A percentile compares a stretch with the other conserved stretches of the same genome.
Evolutionary conservation across 768 basidiomycete genomes (phyloP).

Genomic region (Cantharellus anzutake): DNA sequence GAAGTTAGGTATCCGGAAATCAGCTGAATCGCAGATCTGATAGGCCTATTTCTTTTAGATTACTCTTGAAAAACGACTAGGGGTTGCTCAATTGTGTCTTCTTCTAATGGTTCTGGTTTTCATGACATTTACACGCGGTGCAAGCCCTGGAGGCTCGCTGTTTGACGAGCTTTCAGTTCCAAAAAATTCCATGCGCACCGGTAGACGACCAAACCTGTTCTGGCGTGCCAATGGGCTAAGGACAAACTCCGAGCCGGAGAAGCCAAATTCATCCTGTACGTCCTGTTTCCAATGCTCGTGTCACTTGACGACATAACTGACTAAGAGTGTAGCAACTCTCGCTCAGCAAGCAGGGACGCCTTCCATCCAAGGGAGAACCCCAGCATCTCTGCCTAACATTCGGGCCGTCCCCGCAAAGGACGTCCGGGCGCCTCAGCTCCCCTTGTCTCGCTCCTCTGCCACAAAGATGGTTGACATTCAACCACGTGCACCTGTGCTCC

Average conservation of each 20-base stretch:
- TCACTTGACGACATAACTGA: no score
- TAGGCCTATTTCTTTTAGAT: conserved; percentile 28
- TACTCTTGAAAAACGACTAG: conserved; percentile 70
- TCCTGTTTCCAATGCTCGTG: neutral
- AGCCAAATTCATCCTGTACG: neutral
- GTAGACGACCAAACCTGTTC: neutral
- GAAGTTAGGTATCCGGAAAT: conserved; percentile 34
- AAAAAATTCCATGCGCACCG: neutral
- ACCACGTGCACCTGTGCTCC: neutral
- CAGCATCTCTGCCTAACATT: no score
- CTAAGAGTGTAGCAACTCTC: no score
- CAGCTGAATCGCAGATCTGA: neutral
- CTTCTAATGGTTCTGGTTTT: conserved; percentile 71
- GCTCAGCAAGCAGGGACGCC: no score
- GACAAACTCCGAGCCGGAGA: neutral
- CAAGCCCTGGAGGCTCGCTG: conserved; percentile 10
- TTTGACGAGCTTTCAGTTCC: neutral
- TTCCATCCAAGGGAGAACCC: no score
- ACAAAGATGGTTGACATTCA: neutral
- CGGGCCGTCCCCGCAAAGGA: no score
- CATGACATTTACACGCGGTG: conserved; percentile 70
- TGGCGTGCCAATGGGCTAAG: neutral
- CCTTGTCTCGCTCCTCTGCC: neutral
- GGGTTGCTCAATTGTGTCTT: conserved; percentile 72
- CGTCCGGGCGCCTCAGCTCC: no score